phyloP scores from a whole-genome alignment of 2,329 filamentous ascomycete genomes.

The Phaeomoniella chlamydospora region DNA sequence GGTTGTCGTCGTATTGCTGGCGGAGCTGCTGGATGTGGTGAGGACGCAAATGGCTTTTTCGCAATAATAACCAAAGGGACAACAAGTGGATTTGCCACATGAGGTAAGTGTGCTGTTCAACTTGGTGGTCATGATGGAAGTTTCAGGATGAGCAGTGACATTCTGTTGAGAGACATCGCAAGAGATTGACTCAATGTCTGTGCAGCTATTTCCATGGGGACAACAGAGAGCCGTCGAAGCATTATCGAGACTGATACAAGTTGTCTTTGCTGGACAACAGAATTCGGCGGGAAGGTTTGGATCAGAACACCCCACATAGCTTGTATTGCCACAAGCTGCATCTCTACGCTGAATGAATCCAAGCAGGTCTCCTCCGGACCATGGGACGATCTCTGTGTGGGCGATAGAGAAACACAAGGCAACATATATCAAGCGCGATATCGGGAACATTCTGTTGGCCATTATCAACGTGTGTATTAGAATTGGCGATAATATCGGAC shows the following conservation, averaged over 20 bases:
- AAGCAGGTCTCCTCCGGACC: no score
- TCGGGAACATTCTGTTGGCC: no score
- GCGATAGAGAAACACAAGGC: no score
- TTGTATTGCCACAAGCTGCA: slow-evolving; percentile 4
- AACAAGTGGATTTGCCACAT: slow-evolving; percentile 25
- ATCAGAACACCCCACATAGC: slow-evolving; percentile 10
- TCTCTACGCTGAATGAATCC: slow-evolving; percentile 7
- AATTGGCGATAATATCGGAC: no score
- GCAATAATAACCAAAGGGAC: slow-evolving; percentile 33
- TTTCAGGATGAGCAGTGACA: slow-evolving; percentile 19
- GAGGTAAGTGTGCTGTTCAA: slow-evolving; percentile 22
- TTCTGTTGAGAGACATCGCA: slow-evolving; percentile 29
- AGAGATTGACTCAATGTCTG: slow-evolving; percentile 24
- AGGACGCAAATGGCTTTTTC: slow-evolving; percentile 11
- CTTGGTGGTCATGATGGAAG: slow-evolving; percentile 25
- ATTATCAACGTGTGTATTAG: no score
- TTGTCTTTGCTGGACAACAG: slow-evolving; percentile 24
- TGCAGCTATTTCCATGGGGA: slow-evolving; percentile 24
- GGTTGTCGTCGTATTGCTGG: not conserved
- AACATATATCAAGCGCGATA: no score
- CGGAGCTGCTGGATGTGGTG: slow-evolving; percentile 4
- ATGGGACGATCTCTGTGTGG: no score
- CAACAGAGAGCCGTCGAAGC: slow-evolving; percentile 30
- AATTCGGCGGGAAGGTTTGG: slow-evolving; percentile 24
- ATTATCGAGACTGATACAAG: slow-evolving; percentile 26